Conservation (phyloP, 139 green algal species). For the Edaphochlamys debaryana region DNA sequence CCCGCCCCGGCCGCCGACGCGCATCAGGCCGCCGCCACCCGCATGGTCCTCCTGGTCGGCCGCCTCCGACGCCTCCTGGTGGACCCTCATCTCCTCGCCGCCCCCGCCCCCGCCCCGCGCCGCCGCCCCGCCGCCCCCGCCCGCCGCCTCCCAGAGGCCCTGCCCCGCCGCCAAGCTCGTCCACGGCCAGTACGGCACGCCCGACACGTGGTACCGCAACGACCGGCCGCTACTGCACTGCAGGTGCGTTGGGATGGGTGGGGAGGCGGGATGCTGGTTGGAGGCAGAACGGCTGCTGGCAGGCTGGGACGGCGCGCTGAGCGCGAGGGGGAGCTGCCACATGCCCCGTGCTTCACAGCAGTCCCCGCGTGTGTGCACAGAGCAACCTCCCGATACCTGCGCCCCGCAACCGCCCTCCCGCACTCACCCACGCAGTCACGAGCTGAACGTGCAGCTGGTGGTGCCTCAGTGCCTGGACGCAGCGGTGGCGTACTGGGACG, state of each 20-base stretch:
- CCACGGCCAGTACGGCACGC: not conserved
- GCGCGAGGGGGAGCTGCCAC: not conserved
- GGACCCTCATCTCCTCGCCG: not conserved
- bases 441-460: slow-evolving; percentile 3
- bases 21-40: not conserved
- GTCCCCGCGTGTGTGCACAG: no score
- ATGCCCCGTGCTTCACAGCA: not conserved
- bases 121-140: not conserved
- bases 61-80: no score
- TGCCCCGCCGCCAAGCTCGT: not conserved
- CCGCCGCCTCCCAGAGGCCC: no score
- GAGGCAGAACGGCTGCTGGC: not conserved
- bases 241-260: not conserved
- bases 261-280: not conserved
- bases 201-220: not conserved
- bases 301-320: not conserved
- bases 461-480: slow-evolving; percentile 12
- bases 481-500: not conserved
- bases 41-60: not conserved
- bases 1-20: no score
- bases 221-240: not conserved
- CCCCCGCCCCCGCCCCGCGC: not conserved
- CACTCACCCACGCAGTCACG: not conserved
- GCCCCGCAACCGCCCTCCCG: no score
- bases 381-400: not conserved